Base-by-base conservation (phyloP, 2,329 filamentous ascomycete species). In the Sclerotinia minor region DNA sequence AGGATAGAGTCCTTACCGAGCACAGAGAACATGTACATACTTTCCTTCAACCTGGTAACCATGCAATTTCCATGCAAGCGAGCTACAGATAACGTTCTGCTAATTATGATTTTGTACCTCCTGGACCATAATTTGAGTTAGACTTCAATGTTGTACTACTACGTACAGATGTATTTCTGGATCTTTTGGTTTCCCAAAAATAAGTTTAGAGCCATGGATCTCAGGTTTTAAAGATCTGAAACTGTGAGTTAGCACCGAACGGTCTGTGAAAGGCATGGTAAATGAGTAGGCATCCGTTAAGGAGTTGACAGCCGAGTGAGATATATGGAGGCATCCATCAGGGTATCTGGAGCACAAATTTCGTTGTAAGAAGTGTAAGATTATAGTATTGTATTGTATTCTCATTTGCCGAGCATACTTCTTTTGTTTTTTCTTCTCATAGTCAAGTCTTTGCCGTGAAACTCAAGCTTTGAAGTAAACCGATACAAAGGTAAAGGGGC, bases 41-140 rank as follows among this genome's bases (percentile, higher is more conserved):
- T 26, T 38, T 50, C 8, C 21, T 26, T 8, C 29, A 19, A 29
- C 45, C n/a, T 61, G 32, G 29, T 50, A 21, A 50, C 29, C 59
- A 61, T 61, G 45, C 59, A 50, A 38, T 24, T 38, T 61, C 45
- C 59, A 61, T 61, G 59, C 59, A 21, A 24, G 44, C 44, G 8
- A 50, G 29, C n/a, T 61, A 45, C 59, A 50, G 45, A 61, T 38
- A 50, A 61, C 59, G 59, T 38, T 61, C 15, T 50, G 59, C n/a
- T 38, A 32, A 15, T n/a, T 38, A 11, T 19, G 26, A 32, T 9
- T 50, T 15, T 50, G 59, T 50, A 26, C 59, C n/a, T 19, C 29
- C 45, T 61, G 21, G 13, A 6, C 47, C 19, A 9, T 15, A 21
- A 50, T 50, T 19, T 50, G n/a, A 50, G 29, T 26, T 19, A 19